Percentiles rank a stretch among this genome's conserved stretches.
Conservation (phyloP, 140 eudicot genomes). For the Bidens hawaiensis region DNA sequence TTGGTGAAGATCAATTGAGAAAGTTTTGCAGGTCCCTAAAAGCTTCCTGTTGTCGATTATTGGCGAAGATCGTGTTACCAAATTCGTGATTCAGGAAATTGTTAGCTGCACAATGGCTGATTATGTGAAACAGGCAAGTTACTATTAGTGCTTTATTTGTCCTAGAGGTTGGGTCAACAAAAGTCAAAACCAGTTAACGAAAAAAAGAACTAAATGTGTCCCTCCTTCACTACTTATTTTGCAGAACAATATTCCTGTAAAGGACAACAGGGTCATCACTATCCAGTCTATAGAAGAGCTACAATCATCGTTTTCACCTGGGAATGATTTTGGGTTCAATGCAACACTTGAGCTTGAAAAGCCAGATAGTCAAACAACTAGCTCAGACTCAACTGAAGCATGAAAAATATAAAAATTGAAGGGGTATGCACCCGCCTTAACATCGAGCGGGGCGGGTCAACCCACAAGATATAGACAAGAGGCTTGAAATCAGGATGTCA, state of each 20-base stretch:
- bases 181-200: neutral
- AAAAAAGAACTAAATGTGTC: neutral
- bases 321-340: conserved; percentile 79
- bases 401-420: neutral
- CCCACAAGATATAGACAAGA: too few relatives aligned
- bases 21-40: conserved; percentile 61
- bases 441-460: conserved; percentile 7
- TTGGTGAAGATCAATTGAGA: conserved; percentile 5
- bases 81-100: conserved; percentile 76
- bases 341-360: conserved; percentile 70
- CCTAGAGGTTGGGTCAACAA: too few relatives aligned
- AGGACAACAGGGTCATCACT: conserved; percentile 74
- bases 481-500: too few relatives aligned
- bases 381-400: conserved; percentile 21
- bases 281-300: conserved; percentile 72
- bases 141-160: neutral
- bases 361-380: conserved; percentile 26
- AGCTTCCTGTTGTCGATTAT: conserved; percentile 60
- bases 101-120: conserved; percentile 68
- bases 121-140: conserved; percentile 72
- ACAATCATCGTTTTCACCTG: conserved; percentile 57
- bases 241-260: conserved; percentile 68
- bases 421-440: too few relatives aligned
- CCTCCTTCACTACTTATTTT: neutral
- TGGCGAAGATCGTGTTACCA: conserved; percentile 77